These are phyloP conservation scores for Saccharomyces cerevisiae DNA, from an alignment of 805 yeast genomes.

Conservation along the genomic window DNA sequence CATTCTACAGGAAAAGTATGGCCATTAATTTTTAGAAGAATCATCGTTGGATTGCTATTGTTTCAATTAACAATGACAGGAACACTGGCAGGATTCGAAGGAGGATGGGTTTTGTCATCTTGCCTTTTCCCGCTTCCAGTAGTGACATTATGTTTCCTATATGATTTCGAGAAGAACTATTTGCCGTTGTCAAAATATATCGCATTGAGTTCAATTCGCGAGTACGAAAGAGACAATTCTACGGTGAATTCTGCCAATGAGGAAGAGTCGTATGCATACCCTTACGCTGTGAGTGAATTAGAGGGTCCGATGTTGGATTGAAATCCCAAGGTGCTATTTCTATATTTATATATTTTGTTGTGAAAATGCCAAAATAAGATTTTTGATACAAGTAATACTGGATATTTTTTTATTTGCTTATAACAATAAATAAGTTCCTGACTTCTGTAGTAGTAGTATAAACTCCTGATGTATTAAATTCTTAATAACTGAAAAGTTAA, in stretches of 20 bases:
- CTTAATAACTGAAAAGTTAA: neutral
- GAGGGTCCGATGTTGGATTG: conserved; percentile 79
- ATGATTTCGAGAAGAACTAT: conserved; percentile 76
- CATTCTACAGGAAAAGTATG: conserved; percentile 96
- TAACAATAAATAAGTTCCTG: neutral
- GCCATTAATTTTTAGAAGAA: conserved; percentile 82
- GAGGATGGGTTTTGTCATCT: conserved; percentile 68
- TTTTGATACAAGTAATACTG: neutral
- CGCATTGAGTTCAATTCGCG: conserved; percentile 73
- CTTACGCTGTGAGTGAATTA: conserved; percentile 55
- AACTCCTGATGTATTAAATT: neutral
- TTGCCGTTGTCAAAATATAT: conserved; percentile 77
- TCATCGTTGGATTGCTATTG: conserved; percentile 67
- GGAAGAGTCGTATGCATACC: conserved; percentile 61
- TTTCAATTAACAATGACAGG: conserved; percentile 94
- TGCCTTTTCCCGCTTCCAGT: conserved; percentile 71
- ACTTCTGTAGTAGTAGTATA: neutral
- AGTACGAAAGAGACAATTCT: conserved; percentile 31
- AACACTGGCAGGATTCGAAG: conserved; percentile 65
- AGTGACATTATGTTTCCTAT: conserved; percentile 53
- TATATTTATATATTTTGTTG: neutral
- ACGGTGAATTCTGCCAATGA: conserved; percentile 17
- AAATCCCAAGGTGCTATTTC: neutral
- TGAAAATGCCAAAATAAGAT: neutral
- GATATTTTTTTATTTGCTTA: neutral